phyloP scores from a whole-genome alignment of 495 filamentous ascomycete genomes.

The Hypoxylon crocopeplum region DNA sequence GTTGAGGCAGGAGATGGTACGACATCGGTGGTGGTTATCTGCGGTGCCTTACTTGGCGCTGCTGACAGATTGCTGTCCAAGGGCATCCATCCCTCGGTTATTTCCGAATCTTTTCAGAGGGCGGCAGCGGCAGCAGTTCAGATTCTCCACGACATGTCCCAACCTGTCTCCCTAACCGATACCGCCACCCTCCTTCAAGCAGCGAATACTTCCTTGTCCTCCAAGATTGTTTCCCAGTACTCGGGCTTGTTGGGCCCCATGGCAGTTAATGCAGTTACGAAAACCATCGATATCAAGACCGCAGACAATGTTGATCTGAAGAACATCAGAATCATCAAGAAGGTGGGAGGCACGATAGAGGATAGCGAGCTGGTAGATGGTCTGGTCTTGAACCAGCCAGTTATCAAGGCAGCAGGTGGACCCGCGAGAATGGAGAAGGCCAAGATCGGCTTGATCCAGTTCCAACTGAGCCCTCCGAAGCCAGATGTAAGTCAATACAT shows the following conservation, averaged over 20 bases:
- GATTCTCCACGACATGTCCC: conserved; percentile 93
- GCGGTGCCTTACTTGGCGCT: conserved; percentile 90
- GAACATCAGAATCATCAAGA: conserved; percentile 97
- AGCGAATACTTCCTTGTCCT: conserved; percentile 95
- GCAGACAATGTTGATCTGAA: conserved; percentile 96
- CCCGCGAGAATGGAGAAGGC: conserved; percentile 96
- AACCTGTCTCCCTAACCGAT: conserved; percentile 88
- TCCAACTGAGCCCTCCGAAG: conserved; percentile 97
- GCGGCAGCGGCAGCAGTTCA: conserved; percentile 87
- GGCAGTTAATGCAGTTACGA: conserved; percentile 94
- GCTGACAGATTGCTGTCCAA: conserved; percentile 89
- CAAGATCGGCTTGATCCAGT: conserved; percentile 94
- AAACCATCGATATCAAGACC: conserved; percentile 92
- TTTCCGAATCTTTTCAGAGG: conserved; percentile 96
- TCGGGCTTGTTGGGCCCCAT: conserved; percentile 91
- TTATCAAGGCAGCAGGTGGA: conserved; percentile 92
- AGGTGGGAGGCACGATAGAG: conserved; percentile 96
- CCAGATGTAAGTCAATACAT: conserved; percentile 73
- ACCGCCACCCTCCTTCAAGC: conserved; percentile 91
- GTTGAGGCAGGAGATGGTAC: conserved; percentile 98
- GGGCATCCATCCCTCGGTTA: conserved; percentile 96
- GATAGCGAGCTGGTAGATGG: conserved; percentile 98
- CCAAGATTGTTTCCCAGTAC: conserved; percentile 97
- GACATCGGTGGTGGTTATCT: conserved; percentile 97
- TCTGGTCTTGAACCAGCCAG: conserved; percentile 87